These are phyloP conservation scores for Periconia sp. DNA, from an alignment of 2,329 filamentous ascomycete genomes.

Conservation along the genomic window DNA sequence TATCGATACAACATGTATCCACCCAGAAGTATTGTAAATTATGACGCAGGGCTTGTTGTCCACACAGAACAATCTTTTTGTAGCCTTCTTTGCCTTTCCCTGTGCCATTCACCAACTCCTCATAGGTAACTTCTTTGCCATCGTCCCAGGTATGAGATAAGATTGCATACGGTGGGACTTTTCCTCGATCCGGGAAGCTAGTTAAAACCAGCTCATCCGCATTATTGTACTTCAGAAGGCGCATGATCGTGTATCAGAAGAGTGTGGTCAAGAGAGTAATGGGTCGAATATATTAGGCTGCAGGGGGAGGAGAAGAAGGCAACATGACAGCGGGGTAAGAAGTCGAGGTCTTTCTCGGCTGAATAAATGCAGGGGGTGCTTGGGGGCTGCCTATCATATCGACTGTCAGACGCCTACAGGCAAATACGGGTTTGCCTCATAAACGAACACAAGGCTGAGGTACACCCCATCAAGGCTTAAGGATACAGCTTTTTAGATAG, in stretches of 20 bases:
- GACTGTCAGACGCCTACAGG: too few species aligned
- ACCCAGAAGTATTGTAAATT: slow-evolving; percentile 2
- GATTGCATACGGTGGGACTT: slow-evolving; percentile 5
- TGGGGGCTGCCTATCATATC: too few species aligned
- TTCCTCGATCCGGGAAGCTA: not conserved
- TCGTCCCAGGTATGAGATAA: slow-evolving; percentile 3
- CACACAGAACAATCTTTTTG: slow-evolving; percentile 1
- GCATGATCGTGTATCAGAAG: not conserved
- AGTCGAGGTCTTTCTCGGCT: too few species aligned
- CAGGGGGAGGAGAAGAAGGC: too few species aligned
- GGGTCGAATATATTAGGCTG: too few species aligned
- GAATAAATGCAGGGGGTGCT: too few species aligned
- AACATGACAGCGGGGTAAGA: too few species aligned
- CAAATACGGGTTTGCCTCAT: too few species aligned
- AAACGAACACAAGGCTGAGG: too few species aligned
- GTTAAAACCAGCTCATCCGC: not conserved
- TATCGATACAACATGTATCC: slow-evolving; percentile 5
- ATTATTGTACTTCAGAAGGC: slow-evolving; percentile 3
- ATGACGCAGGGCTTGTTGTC: not conserved
- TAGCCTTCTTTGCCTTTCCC: slow-evolving; percentile 1
- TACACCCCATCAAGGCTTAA: too few species aligned
- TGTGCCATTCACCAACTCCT: not conserved
- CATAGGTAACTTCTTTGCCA: slow-evolving; percentile 1
- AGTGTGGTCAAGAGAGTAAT: too few species aligned
- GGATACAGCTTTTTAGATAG: too few species aligned